These are phyloP conservation scores for Scolecobasidium constrictum DNA, from an alignment of 2,329 filamentous ascomycete genomes.

Conservation along the genomic window DNA sequence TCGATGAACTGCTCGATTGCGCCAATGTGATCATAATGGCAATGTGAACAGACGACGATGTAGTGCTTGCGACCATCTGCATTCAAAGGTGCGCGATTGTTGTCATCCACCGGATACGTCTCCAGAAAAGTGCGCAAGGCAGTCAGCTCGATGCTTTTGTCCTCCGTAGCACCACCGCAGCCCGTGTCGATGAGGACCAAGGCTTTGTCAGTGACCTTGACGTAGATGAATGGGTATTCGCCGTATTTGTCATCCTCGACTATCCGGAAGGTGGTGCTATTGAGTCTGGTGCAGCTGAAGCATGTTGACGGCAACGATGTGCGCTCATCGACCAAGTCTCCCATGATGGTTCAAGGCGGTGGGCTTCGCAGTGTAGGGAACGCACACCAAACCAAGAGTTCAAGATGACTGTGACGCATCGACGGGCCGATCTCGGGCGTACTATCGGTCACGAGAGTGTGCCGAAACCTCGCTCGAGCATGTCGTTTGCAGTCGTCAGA, in stretches of 20 bases:
- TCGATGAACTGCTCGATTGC: constrained; percentile 25
- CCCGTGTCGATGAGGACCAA: constrained; percentile 36
- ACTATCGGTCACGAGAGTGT: too few relatives aligned
- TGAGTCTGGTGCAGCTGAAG: constrained; percentile 28
- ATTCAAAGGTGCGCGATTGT: constrained; percentile 27
- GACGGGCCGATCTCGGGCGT: too few relatives aligned
- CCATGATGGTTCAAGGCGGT: not conserved
- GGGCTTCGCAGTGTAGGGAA: not conserved
- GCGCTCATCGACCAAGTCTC: too few relatives aligned
- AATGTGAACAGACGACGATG: constrained; percentile 34
- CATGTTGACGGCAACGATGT: constrained; percentile 13
- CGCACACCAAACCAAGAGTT: too few relatives aligned
- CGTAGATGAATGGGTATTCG: constrained; percentile 37
- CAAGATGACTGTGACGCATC: too few relatives aligned
- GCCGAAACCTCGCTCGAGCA: too few relatives aligned
- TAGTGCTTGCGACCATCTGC: constrained; percentile 22
- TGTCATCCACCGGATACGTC: constrained; percentile 24
- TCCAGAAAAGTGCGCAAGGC: constrained; percentile 33
- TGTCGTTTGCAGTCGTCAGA: too few relatives aligned
- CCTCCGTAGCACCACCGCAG: constrained; percentile 26
- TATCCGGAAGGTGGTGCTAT: constrained; percentile 33
- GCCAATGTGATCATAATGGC: constrained; percentile 33
- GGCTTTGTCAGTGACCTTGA: constrained; percentile 24
- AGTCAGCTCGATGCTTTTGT: constrained; percentile 16
- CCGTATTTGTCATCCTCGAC: constrained; percentile 32